Conservation (phyloP, 495 filamentous ascomycete species). For the Podospora pseudoanserina region DNA sequence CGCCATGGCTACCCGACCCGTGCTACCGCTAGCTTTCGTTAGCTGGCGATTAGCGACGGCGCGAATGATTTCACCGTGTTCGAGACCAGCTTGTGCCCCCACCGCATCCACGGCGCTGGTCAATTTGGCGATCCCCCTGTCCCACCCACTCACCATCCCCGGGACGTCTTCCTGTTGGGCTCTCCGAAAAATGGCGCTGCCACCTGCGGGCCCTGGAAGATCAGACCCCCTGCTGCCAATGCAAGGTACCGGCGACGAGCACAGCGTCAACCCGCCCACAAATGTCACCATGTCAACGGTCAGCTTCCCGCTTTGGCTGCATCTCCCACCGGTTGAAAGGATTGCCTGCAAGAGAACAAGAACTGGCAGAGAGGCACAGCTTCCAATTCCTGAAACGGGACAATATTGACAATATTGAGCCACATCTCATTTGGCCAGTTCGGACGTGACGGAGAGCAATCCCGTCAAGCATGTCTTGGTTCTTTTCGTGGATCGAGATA, state of each 20-base stretch:
- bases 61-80: slow-evolving; percentile 9
- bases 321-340: background rate
- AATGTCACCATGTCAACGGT: slow-evolving; percentile 22
- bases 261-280: slow-evolving; percentile 22
- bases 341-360: background rate
- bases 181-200: slow-evolving; percentile 16
- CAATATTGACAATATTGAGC: background rate
- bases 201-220: slow-evolving; percentile 4
- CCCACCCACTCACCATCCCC: slow-evolving; percentile 18
- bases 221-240: slow-evolving; percentile 14
- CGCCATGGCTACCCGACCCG: slow-evolving; percentile 15
- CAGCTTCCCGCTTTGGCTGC: slow-evolving; percentile 11
- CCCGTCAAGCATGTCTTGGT: background rate
- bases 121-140: slow-evolving; percentile 19
- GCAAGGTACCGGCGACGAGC: slow-evolving; percentile 22
- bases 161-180: slow-evolving; percentile 34
- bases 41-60: slow-evolving; percentile 27
- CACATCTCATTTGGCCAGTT: background rate
- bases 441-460: no score
- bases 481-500: background rate
- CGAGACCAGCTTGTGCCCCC: slow-evolving; percentile 14
- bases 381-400: background rate
- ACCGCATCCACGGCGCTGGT: slow-evolving; percentile 23
- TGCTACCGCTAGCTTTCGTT: slow-evolving; percentile 15
- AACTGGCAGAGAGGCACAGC: background rate